Conservation (phyloP, 2,329 filamentous ascomycete species). For the Curvularia sp. region DNA sequence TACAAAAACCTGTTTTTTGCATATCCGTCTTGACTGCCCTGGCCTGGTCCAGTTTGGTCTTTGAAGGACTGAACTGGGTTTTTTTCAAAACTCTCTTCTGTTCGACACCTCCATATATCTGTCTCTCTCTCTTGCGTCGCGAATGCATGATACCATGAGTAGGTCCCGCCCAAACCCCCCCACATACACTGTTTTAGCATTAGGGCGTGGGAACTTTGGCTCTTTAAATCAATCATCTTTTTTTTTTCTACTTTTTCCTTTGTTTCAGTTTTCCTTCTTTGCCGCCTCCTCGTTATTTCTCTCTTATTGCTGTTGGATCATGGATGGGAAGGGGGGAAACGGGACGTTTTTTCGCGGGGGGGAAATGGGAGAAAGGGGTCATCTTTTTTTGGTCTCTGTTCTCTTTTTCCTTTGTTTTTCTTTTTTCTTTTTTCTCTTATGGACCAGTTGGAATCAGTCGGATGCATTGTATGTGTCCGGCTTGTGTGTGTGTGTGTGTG, state of each 20-base stretch:
- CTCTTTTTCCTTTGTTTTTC: conserved; percentile 3
- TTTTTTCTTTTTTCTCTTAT: conserved; percentile 1
- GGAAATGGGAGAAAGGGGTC: neutral
- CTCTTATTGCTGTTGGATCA: neutral
- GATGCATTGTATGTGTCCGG: neutral
- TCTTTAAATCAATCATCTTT: neutral
- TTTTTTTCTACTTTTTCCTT: neutral
- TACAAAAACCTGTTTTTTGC: neutral
- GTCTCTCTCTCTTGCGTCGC: conserved; percentile 1
- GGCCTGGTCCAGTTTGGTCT: neutral
- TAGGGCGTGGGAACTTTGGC: neutral
- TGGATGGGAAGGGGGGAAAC: neutral
- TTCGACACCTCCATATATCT: neutral
- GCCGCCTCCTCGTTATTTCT: neutral
- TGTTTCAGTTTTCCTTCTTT: neutral
- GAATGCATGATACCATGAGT: conserved; percentile 36
- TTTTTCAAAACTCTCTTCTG: neutral
- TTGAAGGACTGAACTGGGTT: neutral
- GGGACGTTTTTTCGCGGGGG: neutral
- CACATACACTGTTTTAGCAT: neutral
- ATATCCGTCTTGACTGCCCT: neutral
- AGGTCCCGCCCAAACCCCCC: conserved; percentile 1
- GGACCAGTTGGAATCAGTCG: neutral
- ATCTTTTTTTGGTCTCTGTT: conserved; percentile 4
- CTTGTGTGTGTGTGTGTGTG: neutral